Evolutionary conservation across 1,139 yeast genomes (phyloP), one percentile per base, ranked within the genome.

Genomic region (Hemisphaericaspora subhashii): DNA sequence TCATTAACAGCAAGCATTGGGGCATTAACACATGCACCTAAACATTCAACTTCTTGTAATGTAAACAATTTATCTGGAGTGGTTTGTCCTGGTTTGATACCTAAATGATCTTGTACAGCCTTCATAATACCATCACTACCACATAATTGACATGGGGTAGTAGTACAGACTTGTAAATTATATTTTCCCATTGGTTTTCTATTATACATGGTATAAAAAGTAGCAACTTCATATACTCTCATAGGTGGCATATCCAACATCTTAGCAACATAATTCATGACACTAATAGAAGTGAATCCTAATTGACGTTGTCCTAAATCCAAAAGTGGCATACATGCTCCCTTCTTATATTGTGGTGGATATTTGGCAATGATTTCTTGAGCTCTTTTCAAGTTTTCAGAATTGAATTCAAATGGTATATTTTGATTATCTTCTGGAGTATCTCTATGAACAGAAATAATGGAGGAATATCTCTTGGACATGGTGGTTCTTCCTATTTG

Each of bases 161-260:
- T 87, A 46, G 96, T 87, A 68, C 96, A 87, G 36, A 87, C 83
- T 61, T 87, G 95, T 45, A 87, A 65, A 58, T 85, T 86, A 62
- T 80, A 85, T 60, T 86, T 86, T 48, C 96, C 95, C 78, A 87
- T 81, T 39, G 95, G 95, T 52, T 78, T 74, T 64, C 95, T 81
- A 68, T 86, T 86, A 71, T 83, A 87, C 96, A 87, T 87, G 54
- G 96, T 86, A 68, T 87, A 87, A 68, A 87, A 87, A 35, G 95
- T 85, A 30, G 96, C 96, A 45, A 87, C 96, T 63, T 87, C 96
- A 63, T 87, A 87, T 23, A 87, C 96, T 69, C 96, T 80, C 96
- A 87, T 87, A 47, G 95, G 95, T 23, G 96, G 96, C 83, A 87
- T 84, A 56, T 86, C 92, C 56, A 86, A 75, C 57, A 84, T 58